These are phyloP conservation scores for Pulveroboletus sp. DNA, from an alignment of 768 basidiomycete species.

Conservation along the genomic window DNA sequence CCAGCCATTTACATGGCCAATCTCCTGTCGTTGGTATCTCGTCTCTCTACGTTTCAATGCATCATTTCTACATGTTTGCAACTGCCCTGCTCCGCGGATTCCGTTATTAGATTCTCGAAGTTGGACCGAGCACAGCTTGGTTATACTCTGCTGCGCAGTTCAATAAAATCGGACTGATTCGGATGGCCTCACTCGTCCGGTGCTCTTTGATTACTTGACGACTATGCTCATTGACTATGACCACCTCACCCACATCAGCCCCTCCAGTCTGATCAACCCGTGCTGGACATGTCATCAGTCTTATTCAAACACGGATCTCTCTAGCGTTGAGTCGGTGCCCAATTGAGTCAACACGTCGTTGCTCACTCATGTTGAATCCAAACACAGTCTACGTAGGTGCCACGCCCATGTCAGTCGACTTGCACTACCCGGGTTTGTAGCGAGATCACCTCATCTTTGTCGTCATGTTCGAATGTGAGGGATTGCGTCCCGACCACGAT, in stretches of 20 bases:
- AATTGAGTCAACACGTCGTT: slow-evolving; percentile 10
- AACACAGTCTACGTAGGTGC: slow-evolving; percentile 8
- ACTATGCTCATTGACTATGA: not conserved
- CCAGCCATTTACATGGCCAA: not conserved
- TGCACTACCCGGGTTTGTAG: slow-evolving; percentile 6
- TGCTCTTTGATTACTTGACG: not conserved
- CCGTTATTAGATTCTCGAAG: not conserved
- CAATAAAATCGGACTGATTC: not conserved
- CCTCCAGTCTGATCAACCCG: slow-evolving; percentile 1
- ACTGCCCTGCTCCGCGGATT: not conserved
- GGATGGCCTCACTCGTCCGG: slow-evolving; percentile 3
- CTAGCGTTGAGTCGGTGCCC: slow-evolving; percentile 1
- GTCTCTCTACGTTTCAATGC: slow-evolving; percentile 10
- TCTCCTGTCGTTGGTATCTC: not conserved
- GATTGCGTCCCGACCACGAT: not conserved
- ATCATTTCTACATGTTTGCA: slow-evolving; percentile 23
- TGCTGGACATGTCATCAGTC: not conserved
- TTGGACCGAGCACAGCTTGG: not conserved
- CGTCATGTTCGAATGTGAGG: slow-evolving; percentile 8
- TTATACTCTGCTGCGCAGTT: not conserved
- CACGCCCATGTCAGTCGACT: slow-evolving; percentile 13
- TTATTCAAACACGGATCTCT: slow-evolving; percentile 1
- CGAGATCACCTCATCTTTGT: slow-evolving; percentile 24
- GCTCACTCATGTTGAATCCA: slow-evolving; percentile 2
- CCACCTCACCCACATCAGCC: slow-evolving; percentile 1